Evolutionary conservation across 495 filamentous ascomycete genomes (phyloP).

Genomic region (Neurospora sp.): DNA sequence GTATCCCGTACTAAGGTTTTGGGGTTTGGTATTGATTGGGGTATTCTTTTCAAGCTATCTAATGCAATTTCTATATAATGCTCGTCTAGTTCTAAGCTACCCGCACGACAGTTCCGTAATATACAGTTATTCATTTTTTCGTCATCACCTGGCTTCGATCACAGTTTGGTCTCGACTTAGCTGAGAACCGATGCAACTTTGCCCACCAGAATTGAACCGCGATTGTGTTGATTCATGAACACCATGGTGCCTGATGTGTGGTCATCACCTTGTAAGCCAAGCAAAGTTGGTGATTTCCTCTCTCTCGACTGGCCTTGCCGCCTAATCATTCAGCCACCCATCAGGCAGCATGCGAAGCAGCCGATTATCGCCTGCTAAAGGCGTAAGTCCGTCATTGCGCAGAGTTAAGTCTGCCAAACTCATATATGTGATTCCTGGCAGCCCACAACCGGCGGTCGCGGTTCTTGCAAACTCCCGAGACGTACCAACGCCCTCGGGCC

Average conservation of each 20-base stretch:
- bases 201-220: not conserved
- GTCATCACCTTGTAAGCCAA: not conserved
- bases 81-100: not conserved
- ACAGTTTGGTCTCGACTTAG: not conserved
- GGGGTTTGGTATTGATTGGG: not conserved
- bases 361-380: not conserved
- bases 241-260: not conserved
- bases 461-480: not conserved
- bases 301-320: not conserved
- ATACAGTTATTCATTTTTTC: not conserved
- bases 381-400: not conserved
- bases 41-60: not conserved
- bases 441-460: not conserved
- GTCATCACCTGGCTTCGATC: not conserved
- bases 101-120: not conserved
- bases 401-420: not conserved
- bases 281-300: not conserved
- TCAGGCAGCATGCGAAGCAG: not conserved
- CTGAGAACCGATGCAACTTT: not conserved
- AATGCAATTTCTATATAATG: not conserved
- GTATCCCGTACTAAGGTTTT: conserved; percentile 65
- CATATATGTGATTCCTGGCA: not conserved
- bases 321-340: not conserved
- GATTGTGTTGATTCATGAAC: not conserved
- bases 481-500: not conserved